Conservation (phyloP, 768 basidiomycete species). For the Rickenella mellea region DNA sequence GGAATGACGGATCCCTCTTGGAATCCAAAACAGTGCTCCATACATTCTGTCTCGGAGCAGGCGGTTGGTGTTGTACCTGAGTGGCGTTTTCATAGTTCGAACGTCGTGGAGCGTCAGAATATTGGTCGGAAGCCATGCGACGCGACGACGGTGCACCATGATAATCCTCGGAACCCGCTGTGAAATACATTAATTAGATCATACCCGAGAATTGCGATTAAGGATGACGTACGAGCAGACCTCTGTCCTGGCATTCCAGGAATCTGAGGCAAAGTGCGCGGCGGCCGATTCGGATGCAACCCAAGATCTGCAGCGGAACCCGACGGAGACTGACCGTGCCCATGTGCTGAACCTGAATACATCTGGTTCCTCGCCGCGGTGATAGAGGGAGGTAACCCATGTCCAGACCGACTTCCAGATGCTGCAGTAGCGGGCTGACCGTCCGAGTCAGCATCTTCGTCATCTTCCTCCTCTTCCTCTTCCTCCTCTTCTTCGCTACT, state of each 20-base stretch:
- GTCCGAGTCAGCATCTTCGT: constrained; percentile 10
- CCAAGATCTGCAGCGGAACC: constrained; percentile 6
- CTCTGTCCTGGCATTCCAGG: constrained; percentile 33
- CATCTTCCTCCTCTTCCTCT: constrained; percentile 61
- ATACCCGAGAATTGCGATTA: constrained; percentile 6
- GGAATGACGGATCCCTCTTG: constrained; percentile 35
- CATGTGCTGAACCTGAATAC: neutral
- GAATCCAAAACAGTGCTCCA: constrained; percentile 89
- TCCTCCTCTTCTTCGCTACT: constrained; percentile 79
- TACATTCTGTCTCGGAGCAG: constrained; percentile 55
- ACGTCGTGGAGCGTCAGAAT: constrained; percentile 37
- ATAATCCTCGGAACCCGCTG: constrained; percentile 24
- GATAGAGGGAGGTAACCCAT: constrained; percentile 6
- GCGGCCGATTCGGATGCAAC: constrained; percentile 43
- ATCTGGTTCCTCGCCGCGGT: neutral
- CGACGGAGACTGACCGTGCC: constrained; percentile 9
- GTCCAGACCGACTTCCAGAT: neutral
- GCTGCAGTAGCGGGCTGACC: neutral
- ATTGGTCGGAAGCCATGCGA: constrained; percentile 46
- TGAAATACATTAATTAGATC: neutral
- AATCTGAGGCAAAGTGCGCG: constrained; percentile 54
- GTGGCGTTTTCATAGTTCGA: constrained; percentile 43
- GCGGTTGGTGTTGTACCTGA: constrained; percentile 41
- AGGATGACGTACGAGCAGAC: constrained; percentile 30
- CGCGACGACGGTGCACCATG: constrained; percentile 30